Conservation (phyloP, 1,284 basidiomycete species). For the Cryptococcus sp. region DNA sequence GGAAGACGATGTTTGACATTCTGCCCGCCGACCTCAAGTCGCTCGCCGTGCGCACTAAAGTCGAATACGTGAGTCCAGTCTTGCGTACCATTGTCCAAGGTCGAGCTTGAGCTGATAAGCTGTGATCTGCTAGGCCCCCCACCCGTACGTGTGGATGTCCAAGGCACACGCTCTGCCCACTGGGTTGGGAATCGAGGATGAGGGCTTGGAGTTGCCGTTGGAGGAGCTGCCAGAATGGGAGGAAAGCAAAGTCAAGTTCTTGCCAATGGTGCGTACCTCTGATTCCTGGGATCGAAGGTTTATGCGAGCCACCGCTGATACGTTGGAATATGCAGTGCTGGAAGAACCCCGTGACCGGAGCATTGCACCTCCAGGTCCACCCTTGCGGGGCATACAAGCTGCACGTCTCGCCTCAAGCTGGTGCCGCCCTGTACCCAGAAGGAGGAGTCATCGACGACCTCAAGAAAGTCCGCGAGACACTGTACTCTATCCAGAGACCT, state of each 20-base stretch:
- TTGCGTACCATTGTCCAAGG: background rate
- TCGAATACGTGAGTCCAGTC: slow-evolving; percentile 60
- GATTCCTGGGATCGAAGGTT: background rate
- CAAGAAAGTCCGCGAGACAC: slow-evolving; percentile 66
- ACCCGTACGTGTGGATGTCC: slow-evolving; percentile 85
- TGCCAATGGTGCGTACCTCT: slow-evolving; percentile 63
- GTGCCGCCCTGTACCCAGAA: slow-evolving; percentile 66
- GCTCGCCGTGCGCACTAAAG: slow-evolving; percentile 72
- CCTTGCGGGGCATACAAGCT: slow-evolving; percentile 65
- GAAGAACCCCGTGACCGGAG: slow-evolving; percentile 80
- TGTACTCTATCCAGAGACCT: slow-evolving; percentile 78
- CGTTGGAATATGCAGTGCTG: slow-evolving; percentile 59
- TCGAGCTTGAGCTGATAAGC: background rate
- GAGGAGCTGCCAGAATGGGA: slow-evolving; percentile 73
- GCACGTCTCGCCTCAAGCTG: slow-evolving; percentile 65
- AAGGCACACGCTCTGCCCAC: slow-evolving; percentile 69
- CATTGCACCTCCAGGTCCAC: slow-evolving; percentile 75
- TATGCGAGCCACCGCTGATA: background rate
- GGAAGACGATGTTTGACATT: slow-evolving; percentile 82
- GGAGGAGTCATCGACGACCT: slow-evolving; percentile 72
- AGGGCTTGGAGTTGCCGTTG: slow-evolving; percentile 67
- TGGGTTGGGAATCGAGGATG: slow-evolving; percentile 75
- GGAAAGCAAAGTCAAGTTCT: slow-evolving; percentile 67
- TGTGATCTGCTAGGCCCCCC: slow-evolving; percentile 56
- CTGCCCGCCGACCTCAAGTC: slow-evolving; percentile 74